A percentile compares a stretch with the other conserved stretches of the same genome.
These are phyloP conservation scores for Colletotrichum cordylinicola DNA, from an alignment of 2,329 filamentous ascomycete genomes.

Conservation along the genomic window DNA sequence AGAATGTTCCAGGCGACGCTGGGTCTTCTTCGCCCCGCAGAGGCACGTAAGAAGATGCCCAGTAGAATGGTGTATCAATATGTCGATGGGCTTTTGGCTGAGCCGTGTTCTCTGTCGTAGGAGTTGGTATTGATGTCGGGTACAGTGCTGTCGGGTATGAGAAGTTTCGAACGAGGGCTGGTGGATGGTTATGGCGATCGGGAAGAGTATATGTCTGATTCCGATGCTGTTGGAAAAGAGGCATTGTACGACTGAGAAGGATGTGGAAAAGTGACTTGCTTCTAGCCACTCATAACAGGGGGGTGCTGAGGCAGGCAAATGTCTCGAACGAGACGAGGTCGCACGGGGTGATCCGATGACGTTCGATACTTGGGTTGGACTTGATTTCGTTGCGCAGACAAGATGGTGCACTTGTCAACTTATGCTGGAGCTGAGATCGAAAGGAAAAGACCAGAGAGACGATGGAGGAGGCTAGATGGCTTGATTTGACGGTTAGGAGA, in stretches of 20 bases:
- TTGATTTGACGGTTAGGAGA: not conserved
- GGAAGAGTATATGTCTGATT: not conserved
- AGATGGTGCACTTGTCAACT: not conserved
- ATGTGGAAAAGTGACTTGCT: not conserved
- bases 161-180: slow-evolving; percentile 24
- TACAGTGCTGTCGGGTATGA: slow-evolving; percentile 25
- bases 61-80: slow-evolving; percentile 6
- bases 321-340: not conserved
- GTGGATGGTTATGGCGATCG: not conserved
- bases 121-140: not conserved
- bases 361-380: not conserved
- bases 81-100: not conserved
- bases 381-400: not conserved
- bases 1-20: not conserved
- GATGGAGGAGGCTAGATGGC: not conserved
- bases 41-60: slow-evolving; percentile 14
- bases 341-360: not conserved
- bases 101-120: not conserved
- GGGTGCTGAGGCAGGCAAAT: not conserved
- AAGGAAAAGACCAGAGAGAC: not conserved
- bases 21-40: not conserved
- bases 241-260: not conserved
- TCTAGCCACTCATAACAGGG: not conserved
- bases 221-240: slow-evolving; percentile 1
- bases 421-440: not conserved